A percentile compares a stretch with the other conserved stretches of the same genome.
These are phyloP conservation scores for Oidiodendron maius DNA, from an alignment of 495 filamentous ascomycete species.

Conservation along the genomic window DNA sequence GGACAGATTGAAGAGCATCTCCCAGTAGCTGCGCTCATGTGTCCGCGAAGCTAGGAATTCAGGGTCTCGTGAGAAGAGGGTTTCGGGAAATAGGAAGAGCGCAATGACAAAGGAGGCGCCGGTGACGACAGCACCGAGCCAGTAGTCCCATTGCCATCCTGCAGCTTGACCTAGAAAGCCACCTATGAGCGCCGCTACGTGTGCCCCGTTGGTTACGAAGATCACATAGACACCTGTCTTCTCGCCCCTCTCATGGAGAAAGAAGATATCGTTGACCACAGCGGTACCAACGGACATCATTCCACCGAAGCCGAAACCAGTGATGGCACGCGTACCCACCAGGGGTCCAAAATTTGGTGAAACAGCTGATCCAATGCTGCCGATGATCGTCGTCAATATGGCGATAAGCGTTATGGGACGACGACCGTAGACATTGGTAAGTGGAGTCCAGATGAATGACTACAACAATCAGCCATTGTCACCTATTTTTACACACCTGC, in stretches of 20 bases:
- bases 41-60: slow-evolving; percentile 12
- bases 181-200: slow-evolving; percentile 21
- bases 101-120: slow-evolving; percentile 14
- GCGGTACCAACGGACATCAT: slow-evolving; percentile 25
- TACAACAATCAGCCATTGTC: too few relatives aligned
- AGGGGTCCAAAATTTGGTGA: slow-evolving; percentile 16
- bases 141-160: slow-evolving; percentile 26
- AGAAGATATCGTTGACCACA: slow-evolving; percentile 25
- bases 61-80: slow-evolving; percentile 24
- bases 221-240: slow-evolving; percentile 25
- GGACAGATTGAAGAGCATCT: slow-evolving; percentile 20
- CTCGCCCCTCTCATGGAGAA: slow-evolving; percentile 23
- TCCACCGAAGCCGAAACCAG: slow-evolving; percentile 23
- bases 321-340: slow-evolving; percentile 17
- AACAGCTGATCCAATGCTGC: slow-evolving; percentile 19
- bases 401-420: slow-evolving; percentile 23
- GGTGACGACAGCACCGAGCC: slow-evolving; percentile 20
- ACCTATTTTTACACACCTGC: too few relatives aligned
- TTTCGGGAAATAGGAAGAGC: slow-evolving; percentile 26
- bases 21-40: slow-evolving; percentile 18
- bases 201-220: slow-evolving; percentile 25
- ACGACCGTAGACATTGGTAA: slow-evolving; percentile 21
- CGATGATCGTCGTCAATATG: slow-evolving; percentile 20
- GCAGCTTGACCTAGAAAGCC: slow-evolving; percentile 18
- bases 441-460: slow-evolving; percentile 21